phyloP scores from a whole-genome alignment of 2,329 filamentous ascomycete species.

The Phaeosphaeria sp. region DNA sequence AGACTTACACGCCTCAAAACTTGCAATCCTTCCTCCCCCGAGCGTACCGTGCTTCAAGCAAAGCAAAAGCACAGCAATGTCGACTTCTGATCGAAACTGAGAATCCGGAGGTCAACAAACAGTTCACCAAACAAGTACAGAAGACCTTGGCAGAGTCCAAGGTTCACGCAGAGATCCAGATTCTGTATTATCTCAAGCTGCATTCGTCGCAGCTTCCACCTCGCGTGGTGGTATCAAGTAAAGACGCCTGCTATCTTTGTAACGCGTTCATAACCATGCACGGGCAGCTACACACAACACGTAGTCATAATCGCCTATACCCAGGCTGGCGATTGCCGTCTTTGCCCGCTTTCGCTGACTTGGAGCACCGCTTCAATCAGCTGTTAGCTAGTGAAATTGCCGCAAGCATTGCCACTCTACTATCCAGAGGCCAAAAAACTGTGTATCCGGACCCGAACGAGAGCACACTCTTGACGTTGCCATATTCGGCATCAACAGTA shows the following conservation, averaged over 20 bases:
- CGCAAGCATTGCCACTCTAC: constrained; percentile 4
- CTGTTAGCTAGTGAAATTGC: constrained; percentile 7
- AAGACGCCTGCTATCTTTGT: constrained; percentile 61
- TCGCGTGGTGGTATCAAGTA: constrained; percentile 57
- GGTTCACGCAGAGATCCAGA: constrained; percentile 60
- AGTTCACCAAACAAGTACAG: constrained; percentile 11
- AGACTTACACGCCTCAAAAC: constrained; percentile 1
- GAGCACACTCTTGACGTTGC: constrained; percentile 19
- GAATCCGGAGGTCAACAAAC: constrained; percentile 6
- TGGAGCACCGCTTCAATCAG: constrained; percentile 13
- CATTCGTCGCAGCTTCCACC: constrained; percentile 34
- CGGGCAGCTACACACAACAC: constrained; percentile 51
- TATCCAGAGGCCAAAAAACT: constrained; percentile 11
- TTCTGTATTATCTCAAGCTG: constrained; percentile 51
- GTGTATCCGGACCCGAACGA: constrained; percentile 22
- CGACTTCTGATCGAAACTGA: constrained; percentile 9
- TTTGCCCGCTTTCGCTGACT: constrained; percentile 4
- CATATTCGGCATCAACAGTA: constrained; percentile 16
- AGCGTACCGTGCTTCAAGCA: not conserved
- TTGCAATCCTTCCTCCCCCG: constrained; percentile 10
- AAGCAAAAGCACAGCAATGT: constrained; percentile 6
- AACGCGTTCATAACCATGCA: constrained; percentile 56
- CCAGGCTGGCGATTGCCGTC: constrained; percentile 54
- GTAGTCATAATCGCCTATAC: constrained; percentile 56
- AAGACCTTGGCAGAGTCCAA: constrained; percentile 19